Evolutionary conservation across 2,329 filamentous ascomycete species (phyloP).

Genomic region (Proliferodiscus dingleyae): DNA sequence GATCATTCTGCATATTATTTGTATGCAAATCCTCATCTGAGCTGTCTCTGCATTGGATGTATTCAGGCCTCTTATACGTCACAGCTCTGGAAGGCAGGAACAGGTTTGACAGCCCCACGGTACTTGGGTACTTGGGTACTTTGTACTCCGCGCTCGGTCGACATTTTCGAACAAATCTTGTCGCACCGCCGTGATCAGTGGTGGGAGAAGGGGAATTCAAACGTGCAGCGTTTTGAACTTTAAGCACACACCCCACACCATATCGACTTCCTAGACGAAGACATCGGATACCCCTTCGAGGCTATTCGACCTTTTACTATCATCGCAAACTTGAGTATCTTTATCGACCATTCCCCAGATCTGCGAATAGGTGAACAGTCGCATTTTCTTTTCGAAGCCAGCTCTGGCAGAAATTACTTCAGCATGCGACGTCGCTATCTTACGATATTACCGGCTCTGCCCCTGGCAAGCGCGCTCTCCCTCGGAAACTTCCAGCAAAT

Average conservation of each 20-base stretch:
- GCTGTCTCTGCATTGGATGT: neutral
- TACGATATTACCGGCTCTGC: slow-evolving; percentile 13
- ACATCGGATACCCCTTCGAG: slow-evolving; percentile 9
- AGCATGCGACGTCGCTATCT: slow-evolving; percentile 22
- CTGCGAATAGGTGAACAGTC: slow-evolving; percentile 6
- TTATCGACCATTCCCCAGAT: slow-evolving; percentile 12
- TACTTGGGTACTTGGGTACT: slow-evolving; percentile 10
- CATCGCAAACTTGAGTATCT: slow-evolving; percentile 9
- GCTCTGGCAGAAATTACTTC: slow-evolving; percentile 1
- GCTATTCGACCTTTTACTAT: slow-evolving; percentile 11
- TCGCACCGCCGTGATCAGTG: slow-evolving; percentile 16
- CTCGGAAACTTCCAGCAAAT: slow-evolving; percentile 30
- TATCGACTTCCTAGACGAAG: slow-evolving; percentile 7
- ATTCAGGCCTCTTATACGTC: neutral
- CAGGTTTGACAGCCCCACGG: neutral
- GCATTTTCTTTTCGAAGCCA: neutral
- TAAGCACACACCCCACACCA: slow-evolving; percentile 13
- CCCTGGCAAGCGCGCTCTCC: slow-evolving; percentile 24
- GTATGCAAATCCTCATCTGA: neutral
- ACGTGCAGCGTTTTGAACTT: slow-evolving; percentile 17
- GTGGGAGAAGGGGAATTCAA: slow-evolving; percentile 15
- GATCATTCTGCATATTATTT: neutral
- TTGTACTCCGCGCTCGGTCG: slow-evolving; percentile 18
- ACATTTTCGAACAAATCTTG: slow-evolving; percentile 16
- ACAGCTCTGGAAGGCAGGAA: neutral